These are phyloP conservation scores for Epichloe gansuensis DNA, from an alignment of 2,329 filamentous ascomycete species.

Conservation along the genomic window DNA sequence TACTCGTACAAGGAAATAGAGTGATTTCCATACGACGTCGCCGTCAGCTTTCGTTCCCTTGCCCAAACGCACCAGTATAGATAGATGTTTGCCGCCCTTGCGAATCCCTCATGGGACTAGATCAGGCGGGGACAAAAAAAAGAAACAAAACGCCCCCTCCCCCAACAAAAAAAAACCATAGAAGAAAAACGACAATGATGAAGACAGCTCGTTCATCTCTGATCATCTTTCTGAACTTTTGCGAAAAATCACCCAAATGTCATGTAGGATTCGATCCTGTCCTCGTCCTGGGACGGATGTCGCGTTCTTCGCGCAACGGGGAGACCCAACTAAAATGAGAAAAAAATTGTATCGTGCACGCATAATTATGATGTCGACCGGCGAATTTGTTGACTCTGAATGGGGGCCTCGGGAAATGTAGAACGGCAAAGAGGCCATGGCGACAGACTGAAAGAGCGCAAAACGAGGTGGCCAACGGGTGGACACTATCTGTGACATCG, in stretches of 20 bases:
- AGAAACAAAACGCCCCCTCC: neutral
- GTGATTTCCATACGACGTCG: neutral
- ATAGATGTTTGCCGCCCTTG: neutral
- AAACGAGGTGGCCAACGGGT: neutral
- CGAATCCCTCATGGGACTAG: neutral
- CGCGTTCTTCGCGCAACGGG: neutral
- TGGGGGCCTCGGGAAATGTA: conserved; percentile 5
- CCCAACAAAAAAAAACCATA: neutral
- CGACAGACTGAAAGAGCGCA: neutral
- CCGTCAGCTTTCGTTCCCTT: neutral
- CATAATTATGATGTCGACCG: conserved; percentile 5
- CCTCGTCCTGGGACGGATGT: neutral
- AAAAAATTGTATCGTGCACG: conserved; percentile 2
- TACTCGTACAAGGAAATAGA: conserved; percentile 1
- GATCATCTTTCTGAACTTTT: conserved; percentile 5
- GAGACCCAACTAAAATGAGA: neutral
- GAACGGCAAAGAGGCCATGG: conserved; percentile 1
- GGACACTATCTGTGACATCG: neutral
- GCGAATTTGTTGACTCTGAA: conserved; percentile 6
- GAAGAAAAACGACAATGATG: conserved; percentile 1
- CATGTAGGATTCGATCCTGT: conserved; percentile 1
- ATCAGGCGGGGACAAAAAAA: neutral
- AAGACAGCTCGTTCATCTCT: neutral
- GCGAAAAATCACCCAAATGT: conserved; percentile 1
- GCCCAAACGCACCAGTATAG: neutral